Conservation (phyloP, 768 basidiomycete species). For the Tricholoma hemisulphureum region DNA sequence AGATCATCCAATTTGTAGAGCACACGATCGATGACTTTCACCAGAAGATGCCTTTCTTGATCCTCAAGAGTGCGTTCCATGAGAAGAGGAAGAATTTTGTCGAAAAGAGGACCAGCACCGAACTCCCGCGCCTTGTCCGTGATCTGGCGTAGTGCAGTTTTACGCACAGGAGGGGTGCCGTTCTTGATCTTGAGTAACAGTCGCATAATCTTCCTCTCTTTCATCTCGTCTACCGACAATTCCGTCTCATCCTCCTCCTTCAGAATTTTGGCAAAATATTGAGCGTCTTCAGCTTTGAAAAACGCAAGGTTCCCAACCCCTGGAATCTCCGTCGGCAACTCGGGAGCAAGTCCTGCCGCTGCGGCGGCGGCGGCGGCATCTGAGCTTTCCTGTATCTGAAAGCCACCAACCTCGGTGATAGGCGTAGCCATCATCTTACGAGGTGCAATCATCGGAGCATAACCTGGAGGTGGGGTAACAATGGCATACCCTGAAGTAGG, state of each 20-base stretch:
- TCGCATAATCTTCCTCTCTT: constrained; percentile 99
- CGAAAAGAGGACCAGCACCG: constrained; percentile 95
- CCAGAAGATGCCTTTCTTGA: constrained; percentile 95
- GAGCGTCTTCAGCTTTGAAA: constrained; percentile 97
- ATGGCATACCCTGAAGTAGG: constrained; percentile 86
- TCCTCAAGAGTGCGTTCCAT: constrained; percentile 99
- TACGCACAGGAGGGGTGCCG: constrained; percentile 96
- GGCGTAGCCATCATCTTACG: constrained; percentile 60
- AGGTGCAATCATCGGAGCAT: constrained; percentile 73
- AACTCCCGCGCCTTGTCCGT: constrained; percentile 99
- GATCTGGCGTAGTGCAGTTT: constrained; percentile 95
- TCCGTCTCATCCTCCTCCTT: constrained; percentile 95
- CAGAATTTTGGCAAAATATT: constrained; percentile 95
- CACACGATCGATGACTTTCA: constrained; percentile 98
- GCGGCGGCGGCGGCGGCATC: constrained; percentile 87
- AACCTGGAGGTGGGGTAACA: constrained; percentile 92
- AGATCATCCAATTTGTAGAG: constrained; percentile 99
- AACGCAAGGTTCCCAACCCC: constrained; percentile 97
- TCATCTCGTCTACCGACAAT: constrained; percentile 94
- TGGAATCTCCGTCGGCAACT: constrained; percentile 95
- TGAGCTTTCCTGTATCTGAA: constrained; percentile 95
- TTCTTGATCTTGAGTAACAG: constrained; percentile 98
- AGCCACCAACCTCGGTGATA: constrained; percentile 69
- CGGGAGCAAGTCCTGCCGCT: constrained; percentile 88
- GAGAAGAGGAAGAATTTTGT: constrained; percentile 95